Evolutionary conservation across 192 early-diverging fungal species (phyloP).

Genomic region (Coemansia sp.): DNA sequence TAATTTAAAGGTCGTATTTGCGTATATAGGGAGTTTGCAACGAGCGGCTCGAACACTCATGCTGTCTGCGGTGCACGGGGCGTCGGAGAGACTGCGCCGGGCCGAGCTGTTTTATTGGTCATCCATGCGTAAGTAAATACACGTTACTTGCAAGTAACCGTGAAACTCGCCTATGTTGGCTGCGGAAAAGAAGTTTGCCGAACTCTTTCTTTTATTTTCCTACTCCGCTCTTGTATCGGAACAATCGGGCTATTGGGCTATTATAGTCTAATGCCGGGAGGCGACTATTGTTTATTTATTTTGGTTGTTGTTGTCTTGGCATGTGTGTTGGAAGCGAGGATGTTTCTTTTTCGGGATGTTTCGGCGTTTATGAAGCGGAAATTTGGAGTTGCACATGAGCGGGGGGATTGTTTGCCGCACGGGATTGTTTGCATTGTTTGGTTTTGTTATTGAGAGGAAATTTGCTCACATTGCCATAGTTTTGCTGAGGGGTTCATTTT

Average conservation of each 20-base stretch:
- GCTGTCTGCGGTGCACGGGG: slow-evolving; percentile 45
- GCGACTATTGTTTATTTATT: neutral
- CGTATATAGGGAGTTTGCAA: slow-evolving; percentile 42
- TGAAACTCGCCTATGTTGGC: neutral
- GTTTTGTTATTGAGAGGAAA: neutral
- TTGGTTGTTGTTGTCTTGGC: slow-evolving; percentile 7
- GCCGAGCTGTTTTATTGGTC: slow-evolving; percentile 53
- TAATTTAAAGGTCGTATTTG: neutral
- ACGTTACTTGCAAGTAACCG: neutral
- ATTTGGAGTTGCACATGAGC: too few species aligned
- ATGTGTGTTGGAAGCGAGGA: neutral
- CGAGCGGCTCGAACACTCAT: slow-evolving; percentile 52
- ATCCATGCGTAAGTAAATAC: slow-evolving; percentile 41
- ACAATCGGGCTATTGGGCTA: slow-evolving; percentile 4
- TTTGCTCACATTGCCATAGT: too few species aligned
- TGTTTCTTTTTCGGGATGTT: too few species aligned
- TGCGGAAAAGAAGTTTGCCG: neutral
- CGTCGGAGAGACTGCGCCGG: slow-evolving; percentile 37
- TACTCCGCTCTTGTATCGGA: neutral
- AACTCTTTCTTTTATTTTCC: neutral
- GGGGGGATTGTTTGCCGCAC: neutral
- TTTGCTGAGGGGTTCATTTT: too few species aligned
- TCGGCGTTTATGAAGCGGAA: too few species aligned
- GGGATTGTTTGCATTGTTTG: too few species aligned
- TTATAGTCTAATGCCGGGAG: slow-evolving; percentile 13